These are phyloP conservation scores for Lecanicillium sp. DNA, from an alignment of 2,329 filamentous ascomycete species.

Conservation along the genomic window DNA sequence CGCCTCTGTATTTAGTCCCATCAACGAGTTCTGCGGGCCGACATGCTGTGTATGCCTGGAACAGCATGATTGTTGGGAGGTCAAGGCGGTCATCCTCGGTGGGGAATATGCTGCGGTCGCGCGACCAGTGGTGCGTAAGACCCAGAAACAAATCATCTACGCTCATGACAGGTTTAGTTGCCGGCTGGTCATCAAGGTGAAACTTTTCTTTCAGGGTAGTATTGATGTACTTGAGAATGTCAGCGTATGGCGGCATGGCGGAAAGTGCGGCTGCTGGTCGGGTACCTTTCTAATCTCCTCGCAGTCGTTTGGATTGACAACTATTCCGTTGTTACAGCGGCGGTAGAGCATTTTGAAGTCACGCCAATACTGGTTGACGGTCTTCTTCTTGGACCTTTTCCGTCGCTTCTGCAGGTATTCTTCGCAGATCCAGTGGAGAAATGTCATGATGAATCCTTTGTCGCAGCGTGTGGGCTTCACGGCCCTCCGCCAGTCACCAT, in stretches of 20 bases:
- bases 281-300: constrained; percentile 7
- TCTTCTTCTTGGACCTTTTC: constrained; percentile 11
- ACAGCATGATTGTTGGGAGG: constrained; percentile 16
- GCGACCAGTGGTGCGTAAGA: constrained; percentile 14
- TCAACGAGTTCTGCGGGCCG: constrained; percentile 17
- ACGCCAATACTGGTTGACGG: constrained; percentile 14
- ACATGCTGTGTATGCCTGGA: constrained; percentile 16
- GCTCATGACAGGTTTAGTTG: constrained; percentile 8
- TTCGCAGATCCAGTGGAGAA: constrained; percentile 17
- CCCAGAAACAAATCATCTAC: constrained; percentile 11
- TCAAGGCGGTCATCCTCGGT: constrained; percentile 16
- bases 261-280: no score
- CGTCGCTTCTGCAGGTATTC: constrained; percentile 10
- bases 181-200: constrained; percentile 10
- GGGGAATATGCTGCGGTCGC: constrained; percentile 14
- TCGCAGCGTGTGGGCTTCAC: constrained; percentile 10
- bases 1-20: constrained; percentile 14
- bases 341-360: constrained; percentile 16
- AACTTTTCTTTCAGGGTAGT: constrained; percentile 11
- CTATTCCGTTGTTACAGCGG: constrained; percentile 11
- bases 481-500: constrained; percentile 9
- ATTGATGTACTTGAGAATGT: not conserved
- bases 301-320: constrained; percentile 12
- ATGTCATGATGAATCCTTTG: constrained; percentile 17
- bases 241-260: no score